Percentiles rank a stretch among this genome's conserved stretches.
Evolutionary conservation across 2,329 filamentous ascomycete genomes (phyloP).

Genomic region (Pseudogymnoascus sp.): DNA sequence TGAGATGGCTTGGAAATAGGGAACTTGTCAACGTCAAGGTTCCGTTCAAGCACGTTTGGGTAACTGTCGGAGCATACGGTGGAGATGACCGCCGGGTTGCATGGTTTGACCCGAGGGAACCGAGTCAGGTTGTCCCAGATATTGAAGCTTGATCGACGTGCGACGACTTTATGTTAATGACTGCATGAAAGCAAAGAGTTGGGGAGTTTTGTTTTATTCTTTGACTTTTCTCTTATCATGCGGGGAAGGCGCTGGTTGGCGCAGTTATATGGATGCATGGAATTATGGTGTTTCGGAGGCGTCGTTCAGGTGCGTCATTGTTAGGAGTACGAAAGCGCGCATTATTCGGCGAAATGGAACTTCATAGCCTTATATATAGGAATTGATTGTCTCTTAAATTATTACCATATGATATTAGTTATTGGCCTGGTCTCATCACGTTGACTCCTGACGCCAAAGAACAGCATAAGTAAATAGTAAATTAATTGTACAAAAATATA

Average conservation of each 20-base stretch:
- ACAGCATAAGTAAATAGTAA: background rate
- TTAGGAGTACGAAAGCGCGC: slow-evolving; percentile 5
- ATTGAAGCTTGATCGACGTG: slow-evolving; percentile 20
- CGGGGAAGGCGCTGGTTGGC: background rate
- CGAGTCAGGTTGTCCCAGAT: slow-evolving; percentile 24
- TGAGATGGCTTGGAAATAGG: slow-evolving; percentile 52
- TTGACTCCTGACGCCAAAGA: background rate
- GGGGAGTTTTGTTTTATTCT: slow-evolving; percentile 9
- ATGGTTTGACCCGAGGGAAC: slow-evolving; percentile 29
- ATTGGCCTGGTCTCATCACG: background rate
- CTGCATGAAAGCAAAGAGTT: slow-evolving; percentile 3
- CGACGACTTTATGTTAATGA: slow-evolving; percentile 14
- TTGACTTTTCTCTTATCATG: slow-evolving; percentile 2
- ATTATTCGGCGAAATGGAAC: slow-evolving; percentile 5
- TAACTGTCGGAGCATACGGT: slow-evolving; percentile 57
- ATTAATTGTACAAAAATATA: background rate
- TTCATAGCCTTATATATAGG: slow-evolving; percentile 1
- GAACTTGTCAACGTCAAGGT: slow-evolving; percentile 46
- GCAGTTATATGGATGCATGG: slow-evolving; percentile 14
- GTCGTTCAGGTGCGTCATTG: background rate
- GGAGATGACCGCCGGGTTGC: slow-evolving; percentile 41
- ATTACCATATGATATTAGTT: background rate
- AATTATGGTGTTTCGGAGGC: slow-evolving; percentile 12
- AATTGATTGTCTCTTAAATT: slow-evolving; percentile 3
- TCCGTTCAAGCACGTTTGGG: slow-evolving; percentile 60